Evolutionary conservation across 176 grass and related monocot genomes (phyloP).

Genomic region (Juncus effusus): DNA sequence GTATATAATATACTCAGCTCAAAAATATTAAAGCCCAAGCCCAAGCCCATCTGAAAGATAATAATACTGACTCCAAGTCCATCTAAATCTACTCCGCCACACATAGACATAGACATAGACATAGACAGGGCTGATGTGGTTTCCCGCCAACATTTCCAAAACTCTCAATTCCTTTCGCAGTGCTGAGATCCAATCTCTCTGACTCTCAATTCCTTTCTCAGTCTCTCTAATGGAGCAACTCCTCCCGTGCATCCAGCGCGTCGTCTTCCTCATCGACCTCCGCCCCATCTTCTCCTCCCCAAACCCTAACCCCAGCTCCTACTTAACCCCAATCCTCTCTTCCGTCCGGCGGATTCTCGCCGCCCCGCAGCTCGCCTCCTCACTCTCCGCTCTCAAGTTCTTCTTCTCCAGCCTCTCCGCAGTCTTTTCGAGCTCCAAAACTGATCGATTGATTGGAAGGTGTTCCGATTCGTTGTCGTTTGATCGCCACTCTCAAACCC

Average conservation of each 20-base stretch:
- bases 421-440: conserved; percentile 32
- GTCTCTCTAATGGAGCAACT: conserved; percentile 14
- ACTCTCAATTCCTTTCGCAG: no score
- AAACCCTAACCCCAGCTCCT: conserved; percentile 18
- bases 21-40: no score
- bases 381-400: conserved; percentile 42
- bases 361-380: conserved; percentile 23
- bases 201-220: conserved; percentile 1
- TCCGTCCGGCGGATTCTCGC: conserved; percentile 26
- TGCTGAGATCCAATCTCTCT: background rate
- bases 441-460: conserved; percentile 36
- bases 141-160: no score
- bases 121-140: no score
- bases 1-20: no score
- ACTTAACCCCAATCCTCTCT: conserved; percentile 17
- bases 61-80: no score
- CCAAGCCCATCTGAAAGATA: no score
- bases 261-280: conserved; percentile 41
- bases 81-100: no score
- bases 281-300: conserved; percentile 9
- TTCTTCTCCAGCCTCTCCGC: conserved; percentile 43
- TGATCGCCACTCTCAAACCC: conserved; percentile 21
- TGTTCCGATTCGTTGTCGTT: conserved; percentile 38
- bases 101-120: no score
- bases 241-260: conserved; percentile 21